These are phyloP conservation scores for Sequoia sempervirens DNA, from an alignment of 75 land plant genomes.

Conservation along the genomic window DNA sequence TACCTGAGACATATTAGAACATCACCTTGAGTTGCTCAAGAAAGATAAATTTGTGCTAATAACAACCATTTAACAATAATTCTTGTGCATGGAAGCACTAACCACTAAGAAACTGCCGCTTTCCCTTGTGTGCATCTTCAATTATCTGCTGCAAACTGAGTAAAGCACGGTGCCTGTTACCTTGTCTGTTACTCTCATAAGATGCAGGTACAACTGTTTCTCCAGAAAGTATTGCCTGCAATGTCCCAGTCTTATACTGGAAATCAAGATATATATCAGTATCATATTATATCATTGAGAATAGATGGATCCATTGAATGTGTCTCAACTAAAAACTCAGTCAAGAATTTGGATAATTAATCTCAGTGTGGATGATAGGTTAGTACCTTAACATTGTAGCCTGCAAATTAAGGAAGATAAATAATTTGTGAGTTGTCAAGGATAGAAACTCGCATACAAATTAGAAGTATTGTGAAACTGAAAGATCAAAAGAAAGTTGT, in stretches of 20 bases:
- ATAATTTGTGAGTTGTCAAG: neutral
- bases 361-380: neutral
- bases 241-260: constrained; percentile 43
- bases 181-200: constrained; percentile 57
- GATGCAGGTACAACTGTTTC: constrained; percentile 30
- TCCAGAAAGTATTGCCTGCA: constrained; percentile 63
- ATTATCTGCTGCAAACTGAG: constrained; percentile 89
- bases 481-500: neutral
- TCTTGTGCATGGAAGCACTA: constrained; percentile 6
- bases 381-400: neutral
- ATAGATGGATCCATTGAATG: neutral
- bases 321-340: neutral
- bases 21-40: constrained; percentile 5
- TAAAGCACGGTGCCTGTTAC: constrained; percentile 82
- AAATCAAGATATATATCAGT: constrained; percentile 4
- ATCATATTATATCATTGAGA: too few species aligned
- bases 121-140: constrained; percentile 94
- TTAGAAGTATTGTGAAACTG: neutral
- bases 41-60: constrained; percentile 6
- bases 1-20: constrained; percentile 42
- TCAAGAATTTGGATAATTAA: neutral
- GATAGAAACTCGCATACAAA: neutral
- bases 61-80: neutral
- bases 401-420: neutral
- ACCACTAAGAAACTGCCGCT: constrained; percentile 98